Evolutionary conservation across 768 basidiomycete genomes (phyloP), one percentile per base, ranked within the genome.

Genomic region (Inosperma sp.): DNA sequence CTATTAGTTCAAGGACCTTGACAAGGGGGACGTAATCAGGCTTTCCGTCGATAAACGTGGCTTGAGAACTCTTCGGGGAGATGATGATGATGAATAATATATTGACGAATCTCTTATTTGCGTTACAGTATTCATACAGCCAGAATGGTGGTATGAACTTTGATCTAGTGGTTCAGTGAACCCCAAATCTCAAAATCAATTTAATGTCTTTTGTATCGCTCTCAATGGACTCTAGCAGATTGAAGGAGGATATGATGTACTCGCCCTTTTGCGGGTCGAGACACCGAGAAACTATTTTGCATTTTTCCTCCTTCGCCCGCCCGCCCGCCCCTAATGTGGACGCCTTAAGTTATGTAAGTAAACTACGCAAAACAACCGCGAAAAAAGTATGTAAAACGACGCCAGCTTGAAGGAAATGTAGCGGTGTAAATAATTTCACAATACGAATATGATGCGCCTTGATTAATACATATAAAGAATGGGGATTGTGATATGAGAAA

Each of bases 41-140:
- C 70, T 86, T 17, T 65, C 71, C 3, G 77, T 84, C 14, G 80
- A 84, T 66, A 84, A 84, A 66, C 73, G 75, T 25, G 79, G 79
- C 21, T 66, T 69, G n/a, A 25, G 59, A 64, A 39, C 50, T 64
- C 12, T 23, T 57, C 10, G 51, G 46, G 26, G 22, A 29, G 16
- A 22, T 7, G 40, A 48, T n/a, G 36, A 47, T 7, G 52, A 53
- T 27, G 36, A 47, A 4, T 41, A 41, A 29, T 17, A 34, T 17
- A 48, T 49, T 23, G 52, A 48, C 14, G 41, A 54, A 31, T 55
- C 54, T n/a, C n/a, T n/a, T n/a, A n/a, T n/a, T n/a, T n/a, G n/a
- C n/a, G n/a, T n/a, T n/a, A n/a, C n/a, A n/a, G n/a, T n/a, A n/a
- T 42, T 6, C 8, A 27, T 6, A 42, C 23, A 26, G 33, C 35